phyloP scores from a whole-genome alignment of 1,284 basidiomycete species.

The Paramarasmius palmivorus region DNA sequence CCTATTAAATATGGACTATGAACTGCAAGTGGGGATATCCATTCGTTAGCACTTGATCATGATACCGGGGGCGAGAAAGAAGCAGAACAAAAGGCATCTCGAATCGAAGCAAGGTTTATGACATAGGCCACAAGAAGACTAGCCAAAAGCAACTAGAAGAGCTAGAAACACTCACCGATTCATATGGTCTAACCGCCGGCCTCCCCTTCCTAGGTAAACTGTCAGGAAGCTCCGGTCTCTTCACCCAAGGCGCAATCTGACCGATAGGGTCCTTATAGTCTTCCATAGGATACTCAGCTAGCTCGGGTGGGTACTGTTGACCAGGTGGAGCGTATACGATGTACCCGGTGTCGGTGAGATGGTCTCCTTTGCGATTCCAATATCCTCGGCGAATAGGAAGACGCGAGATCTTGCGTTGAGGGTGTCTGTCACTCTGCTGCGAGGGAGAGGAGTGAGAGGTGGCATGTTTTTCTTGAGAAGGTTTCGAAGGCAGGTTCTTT shows the following conservation, averaged over 20 bases:
- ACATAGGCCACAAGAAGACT: too few species aligned
- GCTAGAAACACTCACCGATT: constrained; percentile 42
- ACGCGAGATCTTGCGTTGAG: too few species aligned
- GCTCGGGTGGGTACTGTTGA: constrained; percentile 4
- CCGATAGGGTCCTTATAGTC: constrained; percentile 27
- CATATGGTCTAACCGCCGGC: constrained; percentile 55
- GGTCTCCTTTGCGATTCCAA: constrained; percentile 14
- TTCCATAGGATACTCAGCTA: constrained; percentile 4
- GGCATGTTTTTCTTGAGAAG: too few species aligned
- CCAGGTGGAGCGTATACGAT: constrained; percentile 12
- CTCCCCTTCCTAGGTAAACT: constrained; percentile 56
- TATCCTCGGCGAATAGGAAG: constrained; percentile 7
- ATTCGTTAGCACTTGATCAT: too few species aligned
- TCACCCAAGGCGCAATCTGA: constrained; percentile 37
- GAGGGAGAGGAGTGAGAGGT: too few species aligned
- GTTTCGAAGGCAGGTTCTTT: too few species aligned
- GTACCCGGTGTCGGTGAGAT: constrained; percentile 7
- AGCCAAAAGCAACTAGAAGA: neutral
- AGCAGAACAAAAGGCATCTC: too few species aligned
- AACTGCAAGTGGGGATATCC: constrained; percentile 32
- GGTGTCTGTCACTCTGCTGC: too few species aligned
- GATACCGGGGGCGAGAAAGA: too few species aligned
- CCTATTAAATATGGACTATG: constrained; percentile 34
- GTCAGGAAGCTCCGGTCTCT: constrained; percentile 55
- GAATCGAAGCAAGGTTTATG: too few species aligned